Evolutionary conservation across 768 basidiomycete species (phyloP), one percentile per base, ranked within the genome.

Genomic region (Trametes punicea): DNA sequence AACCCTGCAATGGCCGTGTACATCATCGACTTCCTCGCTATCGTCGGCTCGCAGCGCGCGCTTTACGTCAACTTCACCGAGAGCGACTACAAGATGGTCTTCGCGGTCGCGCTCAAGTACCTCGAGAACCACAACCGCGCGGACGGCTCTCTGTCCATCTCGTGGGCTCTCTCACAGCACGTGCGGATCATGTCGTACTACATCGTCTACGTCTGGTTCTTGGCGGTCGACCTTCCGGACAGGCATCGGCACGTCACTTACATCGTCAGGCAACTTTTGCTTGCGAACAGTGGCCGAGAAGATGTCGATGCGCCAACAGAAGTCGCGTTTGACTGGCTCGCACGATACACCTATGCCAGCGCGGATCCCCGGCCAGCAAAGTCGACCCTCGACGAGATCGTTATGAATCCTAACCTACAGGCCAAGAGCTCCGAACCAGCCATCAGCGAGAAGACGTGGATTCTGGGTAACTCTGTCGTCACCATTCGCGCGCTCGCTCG

Each of bases 281-380:
- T 93, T 23, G 93, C 93, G 13, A 93, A 93, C 71, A 88, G 90
- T 57, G 85, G 81, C 11, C 82, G 81, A 50, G 73, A 74, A 2
- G 78, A 81, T 36, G 75, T 95, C 5, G 97, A 98, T 69, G 92
- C 90, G 57, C 86, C 88, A 25, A 91, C 94, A 0, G 93, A 98
- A 67, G 96, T 98, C 31, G 96, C 93, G 71, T 95, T 98, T 66
- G 97, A 99, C 69, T 98, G 95, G 93, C 78, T 99, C 16, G 88
- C 93, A 9, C 80, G 97, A 16, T 97, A 97, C 68, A 88, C 96
- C 0, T 98, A 95, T 64, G 93, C 87, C 13, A 93, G 88, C 64
- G 93, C 93, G 15, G 94, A 97, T 67, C 95, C 96, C 1, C 83
- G 90, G 15, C 93, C 96, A 2, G 83, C 93, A 1, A 80, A 77